phyloP scores from a whole-genome alignment of 495 filamentous ascomycete species.

The Glarea lozoyensis region DNA sequence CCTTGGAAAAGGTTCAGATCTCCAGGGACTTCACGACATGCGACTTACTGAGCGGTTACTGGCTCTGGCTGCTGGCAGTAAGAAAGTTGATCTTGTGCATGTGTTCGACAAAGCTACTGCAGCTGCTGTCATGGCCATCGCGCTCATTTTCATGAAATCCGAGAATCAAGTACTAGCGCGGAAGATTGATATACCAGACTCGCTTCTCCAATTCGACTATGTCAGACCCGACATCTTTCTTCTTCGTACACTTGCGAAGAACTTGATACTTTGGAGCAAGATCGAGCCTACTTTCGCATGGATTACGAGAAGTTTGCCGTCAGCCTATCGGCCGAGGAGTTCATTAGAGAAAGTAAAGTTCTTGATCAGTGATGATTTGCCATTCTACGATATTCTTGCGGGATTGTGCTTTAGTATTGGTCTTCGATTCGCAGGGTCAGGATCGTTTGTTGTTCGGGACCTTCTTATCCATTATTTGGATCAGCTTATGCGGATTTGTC shows the following conservation, averaged over 20 bases:
- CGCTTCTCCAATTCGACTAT: slow-evolving; percentile 84
- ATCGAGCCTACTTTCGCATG: slow-evolving; percentile 64
- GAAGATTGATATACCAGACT: slow-evolving; percentile 90
- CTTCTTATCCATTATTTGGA: slow-evolving; percentile 78
- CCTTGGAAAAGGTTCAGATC: slow-evolving; percentile 77
- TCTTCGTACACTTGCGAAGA: slow-evolving; percentile 79
- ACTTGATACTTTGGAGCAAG: slow-evolving; percentile 87
- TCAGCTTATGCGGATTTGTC: slow-evolving; percentile 73
- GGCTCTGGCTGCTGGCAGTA: slow-evolving; percentile 72
- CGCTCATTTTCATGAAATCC: slow-evolving; percentile 97
- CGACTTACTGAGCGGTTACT: slow-evolving; percentile 81
- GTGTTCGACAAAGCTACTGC: slow-evolving; percentile 87
- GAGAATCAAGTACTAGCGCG: slow-evolving; percentile 79
- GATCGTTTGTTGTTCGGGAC: slow-evolving; percentile 60
- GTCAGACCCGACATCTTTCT: slow-evolving; percentile 89
- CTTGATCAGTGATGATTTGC: slow-evolving; percentile 69
- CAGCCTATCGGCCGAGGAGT: slow-evolving; percentile 48
- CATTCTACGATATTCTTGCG: slow-evolving; percentile 85
- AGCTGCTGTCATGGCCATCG: slow-evolving; percentile 78
- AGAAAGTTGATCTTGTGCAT: slow-evolving; percentile 81
- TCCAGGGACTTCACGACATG: slow-evolving; percentile 91
- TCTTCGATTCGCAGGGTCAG: slow-evolving; percentile 82
- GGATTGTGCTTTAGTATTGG: slow-evolving; percentile 82
- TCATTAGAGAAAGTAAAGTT: slow-evolving; percentile 41
- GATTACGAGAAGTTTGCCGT: slow-evolving; percentile 65